Base-by-base conservation (phyloP, 78 protist species). In the Diacronema lutheri region DNA sequence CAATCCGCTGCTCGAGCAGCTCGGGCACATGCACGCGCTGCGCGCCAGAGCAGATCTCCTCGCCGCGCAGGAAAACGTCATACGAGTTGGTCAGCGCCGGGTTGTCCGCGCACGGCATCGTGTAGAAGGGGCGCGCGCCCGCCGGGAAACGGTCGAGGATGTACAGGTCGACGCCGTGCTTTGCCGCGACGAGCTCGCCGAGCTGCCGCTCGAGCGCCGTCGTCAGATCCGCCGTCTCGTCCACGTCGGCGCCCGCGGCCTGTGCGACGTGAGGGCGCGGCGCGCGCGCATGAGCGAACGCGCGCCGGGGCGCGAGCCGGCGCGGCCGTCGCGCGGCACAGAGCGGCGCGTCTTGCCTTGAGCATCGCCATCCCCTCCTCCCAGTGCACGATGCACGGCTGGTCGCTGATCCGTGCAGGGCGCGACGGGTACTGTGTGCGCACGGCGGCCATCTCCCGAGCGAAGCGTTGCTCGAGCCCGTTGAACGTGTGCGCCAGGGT, bases 1-100 rank as follows among this genome's bases (percentile, higher is more conserved):
- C 33, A 20, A n/a, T 5, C 55, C 78, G 65, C 71, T 86, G 85
- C 65, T 46, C 56, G 31, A 98, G 93, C 81, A 95, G 10, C 14
- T 7, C 88, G 12, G 98, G 87, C 90, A 97, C 98, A 94, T 98
- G 99, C 33, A 99, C 60, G 65, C 99, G 96, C 94, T 99, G 99
- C 16, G 99, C 99, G 33, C 99, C 99, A 16, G 99, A 97, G 65
- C 90, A 40, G 86, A 99, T 96, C 90, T 99, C 99, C 66, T 98
- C 97, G 46, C 99, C 99, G 55, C 99, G 92, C 87, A 99, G 81
- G 84, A 97, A 96, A 80, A 97, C 41, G 88, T 98, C 99, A 93
- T 96, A 99, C 50, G 99, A 95, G 87, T 98, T 96, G 81, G 98
- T 64, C 93, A 82, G 93, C 23, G 25, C 10, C 40, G 64, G 90